These are phyloP conservation scores for Apium graveolens DNA, from an alignment of 129 eudicot genomes.

Conservation along the genomic window DNA sequence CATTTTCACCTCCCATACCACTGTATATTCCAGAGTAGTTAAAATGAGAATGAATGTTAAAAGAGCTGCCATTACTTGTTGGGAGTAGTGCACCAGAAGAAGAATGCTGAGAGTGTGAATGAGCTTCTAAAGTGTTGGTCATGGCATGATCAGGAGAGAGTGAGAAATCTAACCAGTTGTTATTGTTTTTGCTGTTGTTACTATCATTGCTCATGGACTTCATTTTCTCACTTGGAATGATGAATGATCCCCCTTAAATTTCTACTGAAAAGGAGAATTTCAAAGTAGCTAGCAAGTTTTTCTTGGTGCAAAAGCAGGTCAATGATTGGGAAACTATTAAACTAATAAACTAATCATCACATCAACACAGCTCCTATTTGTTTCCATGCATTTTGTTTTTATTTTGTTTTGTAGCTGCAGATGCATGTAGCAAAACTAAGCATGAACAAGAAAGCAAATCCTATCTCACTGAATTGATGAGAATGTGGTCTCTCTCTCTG, in stretches of 20 bases:
- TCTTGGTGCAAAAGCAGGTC: slow-evolving; percentile 16
- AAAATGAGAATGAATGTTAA: slow-evolving; percentile 27
- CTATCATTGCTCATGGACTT: slow-evolving; percentile 13
- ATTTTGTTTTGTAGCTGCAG: slow-evolving; percentile 19
- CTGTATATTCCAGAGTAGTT: slow-evolving; percentile 44
- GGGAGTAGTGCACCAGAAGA: slow-evolving; percentile 8
- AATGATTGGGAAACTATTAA: slow-evolving; percentile 60
- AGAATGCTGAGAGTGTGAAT: slow-evolving; percentile 19
- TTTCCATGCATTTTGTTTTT: slow-evolving; percentile 6
- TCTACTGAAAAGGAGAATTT: not conserved
- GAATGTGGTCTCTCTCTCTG: slow-evolving; percentile 13
- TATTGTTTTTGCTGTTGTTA: slow-evolving; percentile 24
- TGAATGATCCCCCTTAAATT: not conserved
- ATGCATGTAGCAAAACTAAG: slow-evolving; percentile 22
- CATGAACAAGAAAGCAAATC: slow-evolving; percentile 14
- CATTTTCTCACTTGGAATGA: slow-evolving; percentile 20
- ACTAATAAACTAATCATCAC: slow-evolving; percentile 20
- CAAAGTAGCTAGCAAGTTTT: slow-evolving; percentile 6
- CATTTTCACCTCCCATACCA: slow-evolving; percentile 31
- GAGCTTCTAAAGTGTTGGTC: slow-evolving; percentile 16
- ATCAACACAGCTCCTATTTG: not conserved
- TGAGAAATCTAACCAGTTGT: slow-evolving; percentile 80
- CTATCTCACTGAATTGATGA: slow-evolving; percentile 11
- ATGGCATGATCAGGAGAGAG: slow-evolving; percentile 47
- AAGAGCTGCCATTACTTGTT: not conserved